Evolutionary conservation across 1,139 yeast genomes (phyloP).

Genomic region (Candida labiduridarum): DNA sequence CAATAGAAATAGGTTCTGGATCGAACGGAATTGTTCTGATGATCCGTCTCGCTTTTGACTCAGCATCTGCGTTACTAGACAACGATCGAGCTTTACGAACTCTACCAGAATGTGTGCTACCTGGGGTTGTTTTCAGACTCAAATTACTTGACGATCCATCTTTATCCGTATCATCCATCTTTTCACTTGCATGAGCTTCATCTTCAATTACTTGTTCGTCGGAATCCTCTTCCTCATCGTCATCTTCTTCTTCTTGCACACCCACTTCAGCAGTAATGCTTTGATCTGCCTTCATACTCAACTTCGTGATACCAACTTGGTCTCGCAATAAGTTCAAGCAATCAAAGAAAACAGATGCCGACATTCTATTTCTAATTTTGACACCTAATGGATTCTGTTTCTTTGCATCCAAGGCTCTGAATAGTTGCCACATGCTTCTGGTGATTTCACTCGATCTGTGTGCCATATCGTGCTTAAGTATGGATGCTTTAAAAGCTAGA

Average conservation of each 20-base stretch:
- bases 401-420: conserved; percentile 57
- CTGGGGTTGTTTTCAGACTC: conserved; percentile 43
- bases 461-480: conserved; percentile 88
- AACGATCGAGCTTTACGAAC: conserved; percentile 48
- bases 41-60: conserved; percentile 69
- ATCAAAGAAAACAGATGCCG: conserved; percentile 92
- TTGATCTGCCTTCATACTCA: conserved; percentile 40
- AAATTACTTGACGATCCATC: conserved; percentile 16
- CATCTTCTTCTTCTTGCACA: conserved; percentile 15
- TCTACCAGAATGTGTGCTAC: conserved; percentile 34
- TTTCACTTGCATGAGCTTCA: conserved; percentile 25
- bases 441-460: conserved; percentile 91
- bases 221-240: conserved; percentile 23
- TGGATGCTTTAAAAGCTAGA: conserved; percentile 76
- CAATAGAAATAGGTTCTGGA: conserved; percentile 68
- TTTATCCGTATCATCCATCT: conserved; percentile 14
- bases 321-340: conserved; percentile 81
- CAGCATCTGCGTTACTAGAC: conserved; percentile 61
- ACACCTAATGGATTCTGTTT: conserved; percentile 44
- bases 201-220: conserved; percentile 27
- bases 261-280: conserved; percentile 20
- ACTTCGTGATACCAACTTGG: conserved; percentile 80
- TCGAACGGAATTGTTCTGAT: conserved; percentile 79
- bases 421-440: conserved; percentile 91
- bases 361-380: conserved; percentile 77